Evolutionary conservation across 2,329 filamentous ascomycete species (phyloP).

Genomic region (Beauveria medogensis): DNA sequence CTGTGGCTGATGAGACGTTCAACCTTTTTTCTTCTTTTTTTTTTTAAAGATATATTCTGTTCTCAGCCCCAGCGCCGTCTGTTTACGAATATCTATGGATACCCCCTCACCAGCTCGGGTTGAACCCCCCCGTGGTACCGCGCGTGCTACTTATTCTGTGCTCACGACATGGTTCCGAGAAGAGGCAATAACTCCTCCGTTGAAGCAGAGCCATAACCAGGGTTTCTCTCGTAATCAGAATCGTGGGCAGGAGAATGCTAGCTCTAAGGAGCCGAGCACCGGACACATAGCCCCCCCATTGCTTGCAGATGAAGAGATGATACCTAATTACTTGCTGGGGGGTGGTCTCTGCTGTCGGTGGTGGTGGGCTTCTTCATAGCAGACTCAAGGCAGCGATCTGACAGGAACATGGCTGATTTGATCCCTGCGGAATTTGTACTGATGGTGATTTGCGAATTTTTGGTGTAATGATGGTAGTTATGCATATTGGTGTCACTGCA

Average conservation of each 20-base stretch:
- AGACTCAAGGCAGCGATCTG: not conserved
- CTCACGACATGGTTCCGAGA: not conserved
- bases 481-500: not conserved
- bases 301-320: not conserved
- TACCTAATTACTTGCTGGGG: not conserved
- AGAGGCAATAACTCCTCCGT: not conserved
- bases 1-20: not conserved
- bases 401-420: not conserved
- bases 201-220: not conserved
- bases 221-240: too few relatives aligned
- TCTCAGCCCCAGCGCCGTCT: not conserved
- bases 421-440: not conserved
- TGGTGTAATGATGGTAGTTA: not conserved
- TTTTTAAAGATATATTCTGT: not conserved
- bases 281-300: not conserved
- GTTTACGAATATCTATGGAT: too few relatives aligned
- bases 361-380: not conserved
- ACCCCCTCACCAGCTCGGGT: not conserved
- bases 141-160: not conserved
- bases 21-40: not conserved
- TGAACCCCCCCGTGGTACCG: not conserved
- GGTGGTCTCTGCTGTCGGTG: not conserved
- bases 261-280: not conserved
- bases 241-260: not conserved
- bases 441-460: not conserved